Percentiles rank a stretch among this genome's conserved stretches.
Evolutionary conservation across 139 green algal genomes (phyloP).

Genomic region (Tetradesmus obliquus): DNA sequence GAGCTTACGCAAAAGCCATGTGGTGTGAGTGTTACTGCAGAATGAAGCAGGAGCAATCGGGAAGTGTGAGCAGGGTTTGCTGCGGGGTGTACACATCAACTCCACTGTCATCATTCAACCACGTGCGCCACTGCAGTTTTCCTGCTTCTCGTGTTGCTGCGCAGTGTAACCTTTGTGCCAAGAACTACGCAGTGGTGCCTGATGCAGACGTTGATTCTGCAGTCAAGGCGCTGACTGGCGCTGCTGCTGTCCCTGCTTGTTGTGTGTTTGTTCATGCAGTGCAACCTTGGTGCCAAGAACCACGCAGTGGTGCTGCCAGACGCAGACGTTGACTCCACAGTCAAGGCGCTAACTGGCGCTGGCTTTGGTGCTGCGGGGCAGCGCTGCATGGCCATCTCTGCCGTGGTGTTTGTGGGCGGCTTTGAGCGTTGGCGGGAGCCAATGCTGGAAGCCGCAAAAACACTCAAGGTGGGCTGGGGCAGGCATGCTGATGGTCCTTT

Average conservation of each 20-base stretch:
- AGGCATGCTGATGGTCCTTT: not conserved
- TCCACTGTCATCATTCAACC: no score
- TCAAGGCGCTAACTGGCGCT: slow-evolving; percentile 85
- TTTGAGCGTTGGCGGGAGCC: slow-evolving; percentile 66
- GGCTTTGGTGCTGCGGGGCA: slow-evolving; percentile 96
- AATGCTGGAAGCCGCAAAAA: slow-evolving; percentile 76
- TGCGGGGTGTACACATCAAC: no score
- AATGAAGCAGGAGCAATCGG: no score
- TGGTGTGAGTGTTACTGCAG: no score
- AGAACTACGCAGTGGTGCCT: slow-evolving; percentile 98
- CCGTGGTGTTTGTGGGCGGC: slow-evolving; percentile 92
- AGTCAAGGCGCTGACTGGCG: slow-evolving; percentile 82
- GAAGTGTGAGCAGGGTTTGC: no score
- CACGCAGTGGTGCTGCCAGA: slow-evolving; percentile 97
- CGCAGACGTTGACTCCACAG: slow-evolving; percentile 82
- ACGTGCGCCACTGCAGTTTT: no score
- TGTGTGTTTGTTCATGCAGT: not conserved
- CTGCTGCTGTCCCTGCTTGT: slow-evolving; percentile 34
- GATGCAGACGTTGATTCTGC: slow-evolving; percentile 89
- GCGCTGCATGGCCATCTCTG: slow-evolving; percentile 97
- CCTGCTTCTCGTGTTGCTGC: no score
- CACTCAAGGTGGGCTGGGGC: slow-evolving; percentile 69
- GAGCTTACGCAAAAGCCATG: no score
- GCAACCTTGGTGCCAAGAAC: slow-evolving; percentile 98
- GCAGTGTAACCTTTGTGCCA: slow-evolving; percentile 95